phyloP scores from a whole-genome alignment of 495 filamentous ascomycete genomes.

The Endocarpon pusillum region DNA sequence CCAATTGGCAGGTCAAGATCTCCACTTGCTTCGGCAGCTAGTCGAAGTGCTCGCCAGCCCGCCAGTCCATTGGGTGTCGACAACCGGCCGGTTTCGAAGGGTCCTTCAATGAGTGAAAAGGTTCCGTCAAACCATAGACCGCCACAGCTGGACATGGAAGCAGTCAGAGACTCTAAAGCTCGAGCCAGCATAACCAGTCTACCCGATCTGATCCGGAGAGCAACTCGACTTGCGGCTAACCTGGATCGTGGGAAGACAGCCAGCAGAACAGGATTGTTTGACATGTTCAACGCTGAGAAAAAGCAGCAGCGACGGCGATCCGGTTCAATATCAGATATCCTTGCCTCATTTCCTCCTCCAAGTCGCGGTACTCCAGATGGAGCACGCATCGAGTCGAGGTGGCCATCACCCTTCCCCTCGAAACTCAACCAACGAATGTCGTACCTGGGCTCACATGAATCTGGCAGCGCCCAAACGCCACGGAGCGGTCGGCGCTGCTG shows the following conservation, averaged over 20 bases:
- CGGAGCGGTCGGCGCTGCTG: conserved; percentile 37
- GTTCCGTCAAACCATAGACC: conserved; percentile 38
- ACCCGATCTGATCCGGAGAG: conserved; percentile 75
- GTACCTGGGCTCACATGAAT: conserved; percentile 17
- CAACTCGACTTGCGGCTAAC: conserved; percentile 72
- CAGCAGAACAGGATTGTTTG: conserved; percentile 40
- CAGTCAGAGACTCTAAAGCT: conserved; percentile 58
- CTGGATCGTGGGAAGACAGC: conserved; percentile 76
- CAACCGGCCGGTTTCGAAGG: conserved; percentile 15
- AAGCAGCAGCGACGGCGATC: conserved; percentile 24
- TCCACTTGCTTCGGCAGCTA: conserved; percentile 1
- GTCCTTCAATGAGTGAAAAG: conserved; percentile 17
- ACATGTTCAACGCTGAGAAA: conserved; percentile 16
- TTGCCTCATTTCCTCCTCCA: conserved; percentile 82
- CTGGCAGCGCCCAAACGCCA: conserved; percentile 10
- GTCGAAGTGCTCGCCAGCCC: conserved; percentile 3
- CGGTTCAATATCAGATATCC: conserved; percentile 70
- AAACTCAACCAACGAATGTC: conserved; percentile 18
- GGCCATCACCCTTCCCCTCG: conserved; percentile 26
- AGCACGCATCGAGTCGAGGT: conserved; percentile 18
- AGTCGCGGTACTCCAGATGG: conserved; percentile 37
- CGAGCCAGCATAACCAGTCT: conserved; percentile 81
- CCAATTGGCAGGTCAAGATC: too few relatives aligned
- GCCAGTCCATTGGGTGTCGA: conserved; percentile 24
- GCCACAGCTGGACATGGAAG: conserved; percentile 61